These are phyloP conservation scores for Lolium rigidum DNA, from an alignment of 176 grass and related monocot genomes.

Conservation along the genomic window DNA sequence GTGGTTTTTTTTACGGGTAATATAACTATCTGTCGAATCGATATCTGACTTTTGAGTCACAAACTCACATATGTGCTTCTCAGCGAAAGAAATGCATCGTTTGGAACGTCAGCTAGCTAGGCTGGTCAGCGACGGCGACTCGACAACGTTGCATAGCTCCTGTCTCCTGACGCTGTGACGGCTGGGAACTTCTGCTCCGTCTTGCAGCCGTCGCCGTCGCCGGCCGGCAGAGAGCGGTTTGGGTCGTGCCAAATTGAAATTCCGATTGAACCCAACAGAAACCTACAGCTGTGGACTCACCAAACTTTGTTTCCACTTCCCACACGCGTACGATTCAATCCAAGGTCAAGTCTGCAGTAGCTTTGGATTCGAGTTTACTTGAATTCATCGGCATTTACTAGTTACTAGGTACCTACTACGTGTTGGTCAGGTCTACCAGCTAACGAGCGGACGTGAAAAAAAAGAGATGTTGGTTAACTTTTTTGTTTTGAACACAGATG, in stretches of 20 bases:
- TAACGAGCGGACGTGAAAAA: not conserved
- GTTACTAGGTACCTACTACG: not conserved
- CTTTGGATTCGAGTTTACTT: conserved; percentile 6
- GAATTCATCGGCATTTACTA: not conserved
- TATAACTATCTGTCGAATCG: not conserved
- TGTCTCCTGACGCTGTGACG: not conserved
- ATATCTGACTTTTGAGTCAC: not conserved
- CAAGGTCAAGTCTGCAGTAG: not conserved
- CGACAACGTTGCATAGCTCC: not conserved
- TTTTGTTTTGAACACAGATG: not conserved
- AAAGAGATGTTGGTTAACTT: not conserved
- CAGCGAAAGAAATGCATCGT: not conserved
- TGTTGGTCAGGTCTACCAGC: not conserved
- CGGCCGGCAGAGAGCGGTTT: not conserved
- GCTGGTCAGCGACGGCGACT: conserved; percentile 25
- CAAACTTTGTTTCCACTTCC: not conserved
- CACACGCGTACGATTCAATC: not conserved
- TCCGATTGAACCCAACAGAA: not conserved
- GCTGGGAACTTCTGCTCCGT: conserved; percentile 22
- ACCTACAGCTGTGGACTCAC: not conserved
- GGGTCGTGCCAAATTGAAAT: not conserved
- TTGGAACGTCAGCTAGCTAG: not conserved
- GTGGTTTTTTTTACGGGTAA: too few species aligned
- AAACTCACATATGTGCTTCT: not conserved
- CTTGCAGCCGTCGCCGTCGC: conserved; percentile 8